Evolutionary conservation across 768 basidiomycete species (phyloP).

Genomic region (Boletus speciosus): DNA sequence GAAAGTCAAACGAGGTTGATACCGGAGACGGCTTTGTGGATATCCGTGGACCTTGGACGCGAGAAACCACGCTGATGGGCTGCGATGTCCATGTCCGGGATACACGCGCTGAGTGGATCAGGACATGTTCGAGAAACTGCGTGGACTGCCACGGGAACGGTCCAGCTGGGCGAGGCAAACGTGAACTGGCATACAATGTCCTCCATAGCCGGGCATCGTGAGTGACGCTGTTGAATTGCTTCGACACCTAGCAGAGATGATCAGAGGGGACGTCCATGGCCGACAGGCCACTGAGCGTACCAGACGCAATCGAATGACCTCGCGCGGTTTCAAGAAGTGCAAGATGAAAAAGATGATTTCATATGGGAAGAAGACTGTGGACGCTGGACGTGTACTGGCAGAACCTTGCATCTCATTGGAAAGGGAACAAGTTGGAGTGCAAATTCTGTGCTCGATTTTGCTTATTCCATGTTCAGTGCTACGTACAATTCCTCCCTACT

Average conservation of each 20-base stretch:
- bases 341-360: slow-evolving; percentile 17
- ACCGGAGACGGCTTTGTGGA: slow-evolving; percentile 5
- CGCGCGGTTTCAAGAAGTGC: slow-evolving; percentile 11
- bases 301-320: slow-evolving; percentile 17
- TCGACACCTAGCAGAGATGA: slow-evolving; percentile 16
- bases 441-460: background rate
- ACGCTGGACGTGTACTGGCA: background rate
- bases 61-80: slow-evolving; percentile 9
- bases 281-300: slow-evolving; percentile 3
- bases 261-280: background rate
- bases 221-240: slow-evolving; percentile 12
- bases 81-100: slow-evolving; percentile 21
- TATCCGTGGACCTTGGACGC: slow-evolving; percentile 16
- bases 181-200: slow-evolving; percentile 13
- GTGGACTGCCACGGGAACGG: slow-evolving; percentile 22
- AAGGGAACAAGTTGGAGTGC: background rate
- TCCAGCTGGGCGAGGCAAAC: slow-evolving; percentile 20
- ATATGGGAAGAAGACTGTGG: slow-evolving; percentile 11
- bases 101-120: slow-evolving; percentile 17
- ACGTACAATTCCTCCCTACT: background rate
- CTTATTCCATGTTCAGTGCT: background rate
- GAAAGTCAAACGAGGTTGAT: slow-evolving; percentile 20
- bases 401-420: slow-evolving; percentile 10
- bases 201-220: slow-evolving; percentile 19
- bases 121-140: slow-evolving; percentile 15